Percentiles rank a stretch among this genome's conserved stretches.
Conservation (phyloP, 192 early-diverging fungal species). For the Coemansia sp. region DNA sequence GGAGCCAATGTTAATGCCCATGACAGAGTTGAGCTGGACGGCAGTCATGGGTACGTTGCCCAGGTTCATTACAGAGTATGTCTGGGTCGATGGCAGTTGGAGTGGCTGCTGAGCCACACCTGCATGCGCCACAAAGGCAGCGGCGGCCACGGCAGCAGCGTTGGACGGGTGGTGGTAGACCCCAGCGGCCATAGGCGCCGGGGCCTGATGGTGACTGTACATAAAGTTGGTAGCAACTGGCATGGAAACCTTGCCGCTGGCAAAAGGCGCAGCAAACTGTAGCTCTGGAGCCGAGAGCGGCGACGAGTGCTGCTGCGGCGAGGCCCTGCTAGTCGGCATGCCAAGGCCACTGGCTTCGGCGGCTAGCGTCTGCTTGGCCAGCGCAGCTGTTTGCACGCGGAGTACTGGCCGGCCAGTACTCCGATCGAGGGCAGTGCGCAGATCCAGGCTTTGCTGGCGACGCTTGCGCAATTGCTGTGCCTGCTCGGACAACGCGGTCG, state of each 20-base stretch:
- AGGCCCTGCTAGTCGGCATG: neutral
- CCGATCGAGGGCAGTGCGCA: conserved; percentile 11
- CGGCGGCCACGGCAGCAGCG: conserved; percentile 16
- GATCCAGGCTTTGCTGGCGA: conserved; percentile 45
- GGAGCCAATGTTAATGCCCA: conserved; percentile 11
- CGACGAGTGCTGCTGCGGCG: conserved; percentile 28
- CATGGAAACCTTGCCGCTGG: conserved; percentile 1
- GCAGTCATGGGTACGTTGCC: conserved; percentile 6
- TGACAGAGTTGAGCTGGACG: conserved; percentile 17
- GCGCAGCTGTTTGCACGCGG: conserved; percentile 30
- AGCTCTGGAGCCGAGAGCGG: conserved; percentile 45
- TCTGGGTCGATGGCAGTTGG: conserved; percentile 4
- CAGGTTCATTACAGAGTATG: neutral
- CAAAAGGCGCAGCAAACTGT: conserved; percentile 13
- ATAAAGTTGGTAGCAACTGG: neutral
- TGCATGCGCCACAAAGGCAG: conserved; percentile 38
- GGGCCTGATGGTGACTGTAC: conserved; percentile 2
- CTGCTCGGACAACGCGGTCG: conserved; percentile 1
- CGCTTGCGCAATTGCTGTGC: conserved; percentile 21
- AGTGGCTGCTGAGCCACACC: conserved; percentile 20
- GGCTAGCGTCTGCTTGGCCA: neutral
- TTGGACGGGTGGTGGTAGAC: conserved; percentile 14
- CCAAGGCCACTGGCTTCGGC: neutral
- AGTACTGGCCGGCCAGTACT: conserved; percentile 26
- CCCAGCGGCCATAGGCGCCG: neutral